Conservation (phyloP, 106 monocot genomes). For the Chionographis japonica region DNA sequence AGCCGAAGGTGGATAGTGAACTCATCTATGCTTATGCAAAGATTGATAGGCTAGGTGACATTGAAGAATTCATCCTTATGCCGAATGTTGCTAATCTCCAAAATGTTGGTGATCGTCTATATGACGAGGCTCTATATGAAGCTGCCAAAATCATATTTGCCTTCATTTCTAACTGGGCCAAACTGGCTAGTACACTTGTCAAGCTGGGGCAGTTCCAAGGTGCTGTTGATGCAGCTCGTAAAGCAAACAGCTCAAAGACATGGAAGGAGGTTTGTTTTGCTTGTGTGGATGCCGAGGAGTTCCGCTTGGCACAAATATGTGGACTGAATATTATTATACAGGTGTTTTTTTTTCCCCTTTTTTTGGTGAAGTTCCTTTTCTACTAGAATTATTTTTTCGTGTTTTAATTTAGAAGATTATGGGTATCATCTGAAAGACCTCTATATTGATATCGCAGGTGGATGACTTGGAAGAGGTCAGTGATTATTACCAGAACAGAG, state of each 20-base stretch:
- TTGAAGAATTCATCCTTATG: conserved; percentile 98
- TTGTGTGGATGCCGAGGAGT: conserved; percentile 98
- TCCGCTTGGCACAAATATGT: conserved; percentile 92
- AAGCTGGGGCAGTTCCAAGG: conserved; percentile 95
- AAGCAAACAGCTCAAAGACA: conserved; percentile 96
- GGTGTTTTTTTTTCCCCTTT: conserved; percentile 31
- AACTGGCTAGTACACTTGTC: conserved; percentile 76
- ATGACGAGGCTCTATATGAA: conserved; percentile 89
- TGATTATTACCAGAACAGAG: conserved; percentile 96
- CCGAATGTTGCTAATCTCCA: conserved; percentile 99
- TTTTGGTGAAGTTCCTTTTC: background rate
- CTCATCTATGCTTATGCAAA: conserved; percentile 97
- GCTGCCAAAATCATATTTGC: conserved; percentile 98
- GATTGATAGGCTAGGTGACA: conserved; percentile 84
- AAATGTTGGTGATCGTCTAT: conserved; percentile 89
- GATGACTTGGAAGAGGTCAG: conserved; percentile 99
- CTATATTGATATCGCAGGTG: conserved; percentile 38
- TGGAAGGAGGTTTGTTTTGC: conserved; percentile 99
- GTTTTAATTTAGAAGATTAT: background rate
- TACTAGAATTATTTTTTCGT: background rate
- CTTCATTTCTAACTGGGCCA: conserved; percentile 99
- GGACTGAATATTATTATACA: conserved; percentile 95
- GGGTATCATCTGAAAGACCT: background rate
- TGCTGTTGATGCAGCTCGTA: conserved; percentile 98
- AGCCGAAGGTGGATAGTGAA: conserved; percentile 92